These are phyloP conservation scores for Chenopodium formosanum DNA, from an alignment of 148 eudicot species.

Conservation along the genomic window DNA sequence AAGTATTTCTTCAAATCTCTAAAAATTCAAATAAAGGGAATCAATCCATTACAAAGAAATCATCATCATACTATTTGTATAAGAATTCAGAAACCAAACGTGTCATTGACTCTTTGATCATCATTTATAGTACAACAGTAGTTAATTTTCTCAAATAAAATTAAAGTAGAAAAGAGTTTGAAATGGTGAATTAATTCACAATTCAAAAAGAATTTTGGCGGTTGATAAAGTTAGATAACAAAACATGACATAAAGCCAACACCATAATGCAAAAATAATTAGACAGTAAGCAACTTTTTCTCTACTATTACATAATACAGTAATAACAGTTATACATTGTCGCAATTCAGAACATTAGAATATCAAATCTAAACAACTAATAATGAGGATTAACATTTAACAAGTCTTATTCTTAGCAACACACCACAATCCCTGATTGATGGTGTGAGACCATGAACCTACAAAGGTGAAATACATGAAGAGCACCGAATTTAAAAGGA, in stretches of 20 bases:
- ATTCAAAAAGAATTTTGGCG: slow-evolving; percentile 6
- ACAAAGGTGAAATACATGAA: slow-evolving; percentile 14
- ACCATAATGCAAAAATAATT: not conserved
- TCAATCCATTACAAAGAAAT: no score
- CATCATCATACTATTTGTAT: no score
- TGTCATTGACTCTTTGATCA: no score
- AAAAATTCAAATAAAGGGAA: no score
- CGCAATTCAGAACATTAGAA: slow-evolving; percentile 1
- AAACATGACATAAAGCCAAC: not conserved
- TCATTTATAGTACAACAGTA: no score
- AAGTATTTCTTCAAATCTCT: not conserved
- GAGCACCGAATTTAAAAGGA: not conserved
- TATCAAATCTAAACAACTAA: slow-evolving; percentile 10
- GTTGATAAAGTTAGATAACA: not conserved
- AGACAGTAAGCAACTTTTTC: not conserved
- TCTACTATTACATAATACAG: not conserved
- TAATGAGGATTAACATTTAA: not conserved
- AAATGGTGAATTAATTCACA: not conserved
- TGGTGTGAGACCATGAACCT: not conserved
- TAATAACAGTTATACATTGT: not conserved
- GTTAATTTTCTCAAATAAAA: no score
- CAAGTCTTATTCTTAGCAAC: slow-evolving; percentile 22
- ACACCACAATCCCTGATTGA: slow-evolving; percentile 18
- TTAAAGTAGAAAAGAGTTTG: not conserved
- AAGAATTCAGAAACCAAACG: no score